Evolutionary conservation across 163 green algal species (phyloP).

Genomic region (Volvox carteri): DNA sequence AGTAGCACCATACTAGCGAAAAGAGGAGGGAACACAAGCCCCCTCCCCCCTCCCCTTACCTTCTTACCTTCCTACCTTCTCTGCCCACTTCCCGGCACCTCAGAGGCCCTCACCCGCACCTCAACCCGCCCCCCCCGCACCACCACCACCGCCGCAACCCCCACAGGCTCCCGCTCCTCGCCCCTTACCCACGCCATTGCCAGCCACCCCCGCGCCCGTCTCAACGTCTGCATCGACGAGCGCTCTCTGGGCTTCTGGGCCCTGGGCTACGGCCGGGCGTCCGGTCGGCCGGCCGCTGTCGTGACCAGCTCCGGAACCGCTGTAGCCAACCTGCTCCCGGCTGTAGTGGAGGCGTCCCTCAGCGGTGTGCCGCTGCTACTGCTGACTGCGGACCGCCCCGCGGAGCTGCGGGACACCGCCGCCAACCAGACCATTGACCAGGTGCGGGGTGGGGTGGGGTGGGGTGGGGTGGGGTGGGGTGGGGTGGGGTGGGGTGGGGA

Average conservation of each 20-base stretch:
- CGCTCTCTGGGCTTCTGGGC: slow-evolving; percentile 96
- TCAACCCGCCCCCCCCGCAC: too few species aligned
- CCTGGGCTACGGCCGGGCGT: slow-evolving; percentile 84
- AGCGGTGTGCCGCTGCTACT: slow-evolving; percentile 91
- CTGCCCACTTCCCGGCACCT: too few species aligned
- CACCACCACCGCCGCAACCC: neutral
- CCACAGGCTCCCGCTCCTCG: slow-evolving; percentile 91
- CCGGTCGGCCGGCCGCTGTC: slow-evolving; percentile 51
- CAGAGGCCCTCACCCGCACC: too few species aligned
- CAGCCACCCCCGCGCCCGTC: slow-evolving; percentile 80
- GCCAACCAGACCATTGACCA: slow-evolving; percentile 99
- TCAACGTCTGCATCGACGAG: slow-evolving; percentile 96
- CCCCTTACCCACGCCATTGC: slow-evolving; percentile 92
- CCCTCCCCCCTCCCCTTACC: too few species aligned
- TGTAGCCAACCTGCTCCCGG: slow-evolving; percentile 96
- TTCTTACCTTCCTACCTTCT: too few species aligned
- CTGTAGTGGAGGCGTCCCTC: slow-evolving; percentile 90
- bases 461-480: neutral
- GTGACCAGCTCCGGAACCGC: slow-evolving; percentile 89
- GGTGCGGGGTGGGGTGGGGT: slow-evolving; percentile 55
- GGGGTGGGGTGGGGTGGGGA: neutral
- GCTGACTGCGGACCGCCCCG: slow-evolving; percentile 94
- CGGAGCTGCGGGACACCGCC: slow-evolving; percentile 92
- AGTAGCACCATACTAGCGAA: too few species aligned
- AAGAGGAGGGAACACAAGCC: too few species aligned